Evolutionary conservation across 1,284 basidiomycete genomes (phyloP), one percentile per base, ranked within the genome.

Genomic region (Hortiboletus rubellus): DNA sequence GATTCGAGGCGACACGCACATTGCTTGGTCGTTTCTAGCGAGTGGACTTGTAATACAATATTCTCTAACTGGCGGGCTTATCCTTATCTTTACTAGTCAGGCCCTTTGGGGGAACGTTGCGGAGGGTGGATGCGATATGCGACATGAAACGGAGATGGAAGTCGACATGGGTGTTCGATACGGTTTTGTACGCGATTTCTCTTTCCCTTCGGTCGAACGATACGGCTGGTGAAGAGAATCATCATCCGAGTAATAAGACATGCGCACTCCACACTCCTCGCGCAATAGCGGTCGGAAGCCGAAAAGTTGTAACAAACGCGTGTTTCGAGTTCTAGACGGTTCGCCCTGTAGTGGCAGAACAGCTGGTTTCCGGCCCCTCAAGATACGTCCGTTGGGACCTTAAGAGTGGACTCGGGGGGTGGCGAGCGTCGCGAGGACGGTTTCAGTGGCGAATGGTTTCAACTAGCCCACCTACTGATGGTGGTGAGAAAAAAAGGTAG

Each of bases 161-260:
- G 30, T 9, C 41, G 22, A 17, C 27, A 11, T n/a, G 30, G 34
- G 60, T 34, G 34, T 37, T 31, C 7, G 27, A 36, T 14, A 40
- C 33, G 40, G 40, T 5, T 34, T 24, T 38, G 37, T 5, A 38
- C 31, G 51, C 40, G 31, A 50, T 42, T 40, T 22, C n/a, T 17
- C 38, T 24, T 44, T 38, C 37, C 48, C 48, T 18, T 52, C 50
- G 58, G 62, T 27, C 27, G 27, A 27, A 27, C 27, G 27, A 27
- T 46, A 57, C 36, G 43, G 52, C n/a, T n/a, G 14, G 36, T 15
- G 47, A 38, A 42, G n/a, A 42, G 47, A 24, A 34, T 50, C 46
- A 37, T 27, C 18, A 38, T 34, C 17, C 40, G 60, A 44, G 59
- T 68, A 57, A 68, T 57, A 50, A 34, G 45, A 55, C 67, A 63